Base-by-base conservation (phyloP, 495 filamentous ascomycete genomes). In the Aspergillus sclerotioniger region DNA sequence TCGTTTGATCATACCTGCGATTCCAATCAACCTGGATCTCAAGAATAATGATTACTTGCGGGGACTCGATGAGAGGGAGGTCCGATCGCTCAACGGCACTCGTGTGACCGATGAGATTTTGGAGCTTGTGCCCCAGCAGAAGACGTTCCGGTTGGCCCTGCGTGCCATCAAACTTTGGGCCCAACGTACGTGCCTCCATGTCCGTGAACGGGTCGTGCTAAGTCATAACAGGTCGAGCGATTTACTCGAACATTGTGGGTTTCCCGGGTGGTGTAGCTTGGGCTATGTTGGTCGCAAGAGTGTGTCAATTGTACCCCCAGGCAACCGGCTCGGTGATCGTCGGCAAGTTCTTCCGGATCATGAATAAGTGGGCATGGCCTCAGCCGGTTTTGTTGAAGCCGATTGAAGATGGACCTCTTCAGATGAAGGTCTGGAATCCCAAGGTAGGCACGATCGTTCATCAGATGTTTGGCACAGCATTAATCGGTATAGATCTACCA, bases 241-340 rank as follows among this genome's bases (percentile, higher is more conserved):
- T 98, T 16, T 97, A 97, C 68, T 89, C 91, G 51, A 96, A 96
- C 64, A 89, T 98, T 58, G 90, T 96, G 56, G 94, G 94, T 15
- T 98, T 92, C 62, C 95, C 94, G 9, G 94, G 94, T 57, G 94
- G 94, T 74, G 91, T 98, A 49, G 94, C 94, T 17, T 98, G 92
- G 90, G 94, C 93, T 29, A 96, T 98, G 87, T 78, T 98, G 63
- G 92, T 98, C 17, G 94, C 94, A 20, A 80, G 94, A 57, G 90
- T 98, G 46, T 98, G 94, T 68, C 94, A 98, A 70, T 79, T 98
- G n/a, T 98, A 97, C 75, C 94, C 94, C 15, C 90, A 89, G 67
- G 94, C 95, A 15, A 88, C 89, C 8, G 89, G 88, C 37, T 87
- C 92, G 13, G 85, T 89, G 15, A 85, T 98, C 31, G 85, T 98